phyloP scores from a whole-genome alignment of 1,284 basidiomycete species.

The Spongispora temasekensis region DNA sequence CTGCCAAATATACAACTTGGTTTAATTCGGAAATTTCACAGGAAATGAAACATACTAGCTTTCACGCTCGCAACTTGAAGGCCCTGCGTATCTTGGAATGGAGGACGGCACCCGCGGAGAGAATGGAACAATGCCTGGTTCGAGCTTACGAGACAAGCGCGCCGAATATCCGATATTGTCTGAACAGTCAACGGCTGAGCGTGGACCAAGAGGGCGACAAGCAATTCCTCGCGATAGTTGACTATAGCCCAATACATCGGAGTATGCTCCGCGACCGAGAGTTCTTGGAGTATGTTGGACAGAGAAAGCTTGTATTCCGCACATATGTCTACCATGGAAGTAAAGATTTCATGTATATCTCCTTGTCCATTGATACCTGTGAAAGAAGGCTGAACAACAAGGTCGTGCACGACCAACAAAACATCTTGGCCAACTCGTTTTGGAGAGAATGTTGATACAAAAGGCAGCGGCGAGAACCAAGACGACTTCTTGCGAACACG shows the following conservation, averaged over 20 bases:
- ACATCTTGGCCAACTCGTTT: slow-evolving; percentile 45
- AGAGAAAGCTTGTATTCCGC: slow-evolving; percentile 42
- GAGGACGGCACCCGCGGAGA: slow-evolving; percentile 41
- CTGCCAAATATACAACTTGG: slow-evolving; percentile 31
- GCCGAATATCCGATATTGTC: slow-evolving; percentile 59
- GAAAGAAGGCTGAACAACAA: slow-evolving; percentile 34
- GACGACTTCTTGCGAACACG: slow-evolving; percentile 14
- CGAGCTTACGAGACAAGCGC: slow-evolving; percentile 62
- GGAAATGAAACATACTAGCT: slow-evolving; percentile 15
- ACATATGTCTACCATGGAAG: slow-evolving; percentile 48
- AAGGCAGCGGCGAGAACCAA: slow-evolving; percentile 36
- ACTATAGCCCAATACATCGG: slow-evolving; percentile 75
- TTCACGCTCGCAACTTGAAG: slow-evolving; percentile 14
- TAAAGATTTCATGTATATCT: slow-evolving; percentile 37
- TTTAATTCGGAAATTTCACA: too few relatives aligned
- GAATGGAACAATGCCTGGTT: slow-evolving; percentile 67
- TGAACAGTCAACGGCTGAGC: slow-evolving; percentile 51
- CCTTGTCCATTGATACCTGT: not conserved
- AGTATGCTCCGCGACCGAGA: slow-evolving; percentile 59
- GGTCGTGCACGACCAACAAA: slow-evolving; percentile 46
- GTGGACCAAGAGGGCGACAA: slow-evolving; percentile 47
- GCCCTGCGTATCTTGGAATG: slow-evolving; percentile 24
- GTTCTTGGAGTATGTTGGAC: slow-evolving; percentile 57
- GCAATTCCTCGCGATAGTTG: slow-evolving; percentile 44
- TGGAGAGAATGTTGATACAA: slow-evolving; percentile 37